Evolutionary conservation across 306 rosid genomes (phyloP), one percentile per base, ranked within the genome.

Genomic region (Nissolia schottii): DNA sequence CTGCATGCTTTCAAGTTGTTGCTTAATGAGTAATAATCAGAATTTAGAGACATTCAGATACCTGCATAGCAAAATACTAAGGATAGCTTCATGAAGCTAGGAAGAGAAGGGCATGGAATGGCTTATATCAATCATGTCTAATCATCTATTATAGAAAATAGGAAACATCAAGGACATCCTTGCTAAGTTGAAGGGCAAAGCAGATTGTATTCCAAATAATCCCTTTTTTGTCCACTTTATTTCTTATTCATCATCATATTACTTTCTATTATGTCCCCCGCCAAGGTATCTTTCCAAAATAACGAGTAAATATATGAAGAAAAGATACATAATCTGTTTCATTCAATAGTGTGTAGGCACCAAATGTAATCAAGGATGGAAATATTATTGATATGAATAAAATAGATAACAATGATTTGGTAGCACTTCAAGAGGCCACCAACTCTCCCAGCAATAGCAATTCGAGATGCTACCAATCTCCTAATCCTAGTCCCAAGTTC

Each of bases 191-290:
- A 25, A 35, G 54, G 7, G n/a, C 27, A 64, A 59, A 24, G 62
- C 34, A 58, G 37, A 2, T 4, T 31, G 35, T 31, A 31, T 31
- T 25, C 66, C 56, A 38, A 25, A 55, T 38, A 25, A n/a, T 9
- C 12, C 27, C 11, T 40, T 13, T 43, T 65, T 54, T 76, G 29
- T 71, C 71, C 41, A 35, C 66, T 70, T 46, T 27, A 38, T 64
- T 46, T 70, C 45, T 46, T 22, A 38, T 5, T 58, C 45, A 35
- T 32, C 51, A n/a, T 25, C 46, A 1, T 28, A 18, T 23, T 14
- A 48, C 32, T 61, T 50, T 7, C 56, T 35, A 53, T 67, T 24
- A 23, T 15, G 19, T 65, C 18, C 51, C 50, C 23, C 35, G 61
- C 19, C 38, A 28, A 58, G 24, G 6, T 29, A 13, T 19, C 56